Conservation (phyloP, 208 protist genomes). For the Leptomonas pyrrhocoris region DNA sequence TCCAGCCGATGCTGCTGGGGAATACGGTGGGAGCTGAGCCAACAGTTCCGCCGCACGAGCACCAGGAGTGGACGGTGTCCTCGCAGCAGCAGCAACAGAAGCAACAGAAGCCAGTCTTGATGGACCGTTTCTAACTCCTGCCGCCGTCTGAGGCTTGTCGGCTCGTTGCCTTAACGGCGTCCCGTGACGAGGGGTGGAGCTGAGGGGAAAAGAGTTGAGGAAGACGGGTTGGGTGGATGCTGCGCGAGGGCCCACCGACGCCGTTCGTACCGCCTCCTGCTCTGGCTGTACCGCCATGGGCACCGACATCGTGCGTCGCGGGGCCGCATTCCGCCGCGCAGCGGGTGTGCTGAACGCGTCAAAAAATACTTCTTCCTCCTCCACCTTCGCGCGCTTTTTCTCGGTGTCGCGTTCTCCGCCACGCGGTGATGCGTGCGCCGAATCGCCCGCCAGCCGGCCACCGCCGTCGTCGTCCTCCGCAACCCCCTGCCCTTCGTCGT, state of each 20-base stretch:
- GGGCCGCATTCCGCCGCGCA: background rate
- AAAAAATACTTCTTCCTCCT: slow-evolving; percentile 16
- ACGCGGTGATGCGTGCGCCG: no score
- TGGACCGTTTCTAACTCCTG: background rate
- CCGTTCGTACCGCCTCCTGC: background rate
- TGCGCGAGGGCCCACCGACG: background rate
- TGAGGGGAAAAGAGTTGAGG: background rate
- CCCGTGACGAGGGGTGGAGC: background rate
- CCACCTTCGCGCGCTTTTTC: background rate
- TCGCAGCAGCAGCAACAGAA: background rate
- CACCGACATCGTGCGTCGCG: background rate
- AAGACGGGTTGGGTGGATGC: background rate
- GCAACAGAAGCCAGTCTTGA: background rate
- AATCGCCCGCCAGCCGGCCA: no score
- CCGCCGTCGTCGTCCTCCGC: background rate
- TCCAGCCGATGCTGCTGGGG: background rate
- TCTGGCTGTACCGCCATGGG: background rate
- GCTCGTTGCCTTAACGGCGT: background rate
- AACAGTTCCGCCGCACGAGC: slow-evolving; percentile 23
- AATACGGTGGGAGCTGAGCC: slow-evolving; percentile 1
- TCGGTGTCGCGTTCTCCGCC: background rate
- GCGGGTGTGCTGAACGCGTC: background rate
- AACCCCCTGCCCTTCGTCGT: background rate
- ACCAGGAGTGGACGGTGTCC: background rate
- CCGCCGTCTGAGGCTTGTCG: background rate